Evolutionary conservation across 2,329 filamentous ascomycete genomes (phyloP).

Genomic region (Penicillium hordei): DNA sequence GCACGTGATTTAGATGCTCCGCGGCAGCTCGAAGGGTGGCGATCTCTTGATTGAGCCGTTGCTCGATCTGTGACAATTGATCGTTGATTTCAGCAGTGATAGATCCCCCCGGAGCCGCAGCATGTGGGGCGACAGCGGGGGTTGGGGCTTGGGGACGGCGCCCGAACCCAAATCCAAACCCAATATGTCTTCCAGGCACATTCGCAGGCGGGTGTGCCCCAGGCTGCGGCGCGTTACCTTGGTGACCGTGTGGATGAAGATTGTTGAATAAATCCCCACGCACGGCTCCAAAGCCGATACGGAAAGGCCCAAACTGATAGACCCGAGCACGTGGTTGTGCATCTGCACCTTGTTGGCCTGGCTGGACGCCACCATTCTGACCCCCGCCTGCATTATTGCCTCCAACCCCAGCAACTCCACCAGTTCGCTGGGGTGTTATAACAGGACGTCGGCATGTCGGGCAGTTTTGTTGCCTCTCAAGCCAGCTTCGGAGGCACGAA

Average conservation of each 20-base stretch:
- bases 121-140: conserved; percentile 12
- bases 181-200: conserved; percentile 42
- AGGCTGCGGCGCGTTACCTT: conserved; percentile 49
- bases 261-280: conserved; percentile 63
- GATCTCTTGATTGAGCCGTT: conserved; percentile 68
- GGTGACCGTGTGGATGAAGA: conserved; percentile 61
- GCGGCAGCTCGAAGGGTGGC: conserved; percentile 62
- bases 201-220: conserved; percentile 31
- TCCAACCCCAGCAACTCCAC: conserved; percentile 32
- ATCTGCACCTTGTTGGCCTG: conserved; percentile 41
- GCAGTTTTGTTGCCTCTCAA: conserved; percentile 95
- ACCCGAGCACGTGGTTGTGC: conserved; percentile 56
- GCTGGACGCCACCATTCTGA: conserved; percentile 38
- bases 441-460: conserved; percentile 90
- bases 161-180: conserved; percentile 45
- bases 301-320: conserved; percentile 71
- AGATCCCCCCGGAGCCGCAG: conserved; percentile 16
- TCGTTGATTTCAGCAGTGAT: conserved; percentile 48
- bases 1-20: conserved; percentile 67
- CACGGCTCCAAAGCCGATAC: conserved; percentile 67
- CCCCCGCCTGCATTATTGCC: conserved; percentile 30
- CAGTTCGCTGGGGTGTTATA: conserved; percentile 48
- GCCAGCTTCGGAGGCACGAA: conserved; percentile 91
- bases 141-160: conserved; percentile 29
- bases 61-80: conserved; percentile 66